Evolutionary conservation across 345 rosid species (phyloP), one percentile per base, ranked within the genome.

Genomic region (Streptanthus diversifolius): DNA sequence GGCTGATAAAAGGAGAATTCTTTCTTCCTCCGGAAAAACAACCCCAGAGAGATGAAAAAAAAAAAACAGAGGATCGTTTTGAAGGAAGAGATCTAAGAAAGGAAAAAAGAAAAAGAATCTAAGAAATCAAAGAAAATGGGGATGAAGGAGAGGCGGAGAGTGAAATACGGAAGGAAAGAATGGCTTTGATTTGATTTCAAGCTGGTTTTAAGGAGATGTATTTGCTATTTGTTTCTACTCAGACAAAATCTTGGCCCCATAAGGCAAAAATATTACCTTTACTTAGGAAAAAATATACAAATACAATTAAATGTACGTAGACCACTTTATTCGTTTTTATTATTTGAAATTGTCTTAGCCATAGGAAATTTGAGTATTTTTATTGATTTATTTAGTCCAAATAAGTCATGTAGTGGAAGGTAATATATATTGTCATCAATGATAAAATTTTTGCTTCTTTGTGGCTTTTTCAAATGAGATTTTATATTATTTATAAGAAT

Each of bases 181-280:
- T 36, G 62, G 57, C 17, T 69, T 19, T 27, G n/a, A 27, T 77
- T 64, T 27, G 68, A 33, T 18, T 39, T n/a, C 5, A 49, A 9
- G 57, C 63, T 75, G 7, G 57, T 68, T 58, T 58, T 75, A 60
- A 69, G 75, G 79, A 76, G 43, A 45, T 36, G 70, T 76, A 62
- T 76, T 76, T 69, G 75, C 79, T 76, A 61, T 69, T 69, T 68
- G 67, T 74, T 67, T 67, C 68, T 66, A 60, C 63, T 67, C 5
- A 29, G 9, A 65, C 24, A 43, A 35, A 21, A 36, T 25, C 1
- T 40, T 29, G 33, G 41, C 60, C 8, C 59, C 24, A 11, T 37
- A 49, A n/a, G 41, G 14, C 48, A 53, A 41, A 43, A 32, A 37
- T 22, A 29, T 22, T 47, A 24, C 7, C 19, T 63, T 7, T 41